Evolutionary conservation across 1,139 yeast genomes (phyloP).

Genomic region (Magnusiomyces fungicola): DNA sequence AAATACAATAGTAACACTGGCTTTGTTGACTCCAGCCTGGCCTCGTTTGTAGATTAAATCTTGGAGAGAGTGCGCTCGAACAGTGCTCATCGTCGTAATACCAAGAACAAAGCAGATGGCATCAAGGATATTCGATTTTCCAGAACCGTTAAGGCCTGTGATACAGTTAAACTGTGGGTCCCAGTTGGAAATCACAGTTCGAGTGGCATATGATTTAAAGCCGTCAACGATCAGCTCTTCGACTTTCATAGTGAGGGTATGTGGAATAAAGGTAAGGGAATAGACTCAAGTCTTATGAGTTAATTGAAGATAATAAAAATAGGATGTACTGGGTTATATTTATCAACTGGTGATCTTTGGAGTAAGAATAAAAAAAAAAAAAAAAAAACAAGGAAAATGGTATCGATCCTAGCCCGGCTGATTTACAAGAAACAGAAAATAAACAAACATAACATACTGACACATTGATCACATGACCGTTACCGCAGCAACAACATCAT

Average conservation of each 20-base stretch:
- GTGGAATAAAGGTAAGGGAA: too few relatives aligned
- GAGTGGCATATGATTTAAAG: conserved; percentile 93
- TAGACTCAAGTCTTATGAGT: too few relatives aligned
- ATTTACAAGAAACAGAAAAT: too few relatives aligned
- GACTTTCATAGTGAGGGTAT: conserved; percentile 55
- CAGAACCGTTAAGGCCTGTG: conserved; percentile 96
- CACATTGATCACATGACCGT: too few relatives aligned
- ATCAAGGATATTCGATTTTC: conserved; percentile 90
- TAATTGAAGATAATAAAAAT: not conserved
- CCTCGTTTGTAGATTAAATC: conserved; percentile 95
- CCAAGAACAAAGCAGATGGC: conserved; percentile 98
- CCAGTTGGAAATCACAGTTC: conserved; percentile 95
- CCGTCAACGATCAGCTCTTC: conserved; percentile 96
- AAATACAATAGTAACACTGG: conserved; percentile 92
- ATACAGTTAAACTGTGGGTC: conserved; percentile 95
- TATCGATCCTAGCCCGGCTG: too few relatives aligned
- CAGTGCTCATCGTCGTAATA: conserved; percentile 87
- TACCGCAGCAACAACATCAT: too few relatives aligned
- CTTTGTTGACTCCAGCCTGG: conserved; percentile 96
- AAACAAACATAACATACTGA: too few relatives aligned
- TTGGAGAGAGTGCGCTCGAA: conserved; percentile 86
- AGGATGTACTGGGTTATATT: not conserved
- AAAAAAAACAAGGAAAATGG: too few relatives aligned
- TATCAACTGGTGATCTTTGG: not conserved
- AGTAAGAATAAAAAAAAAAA: not conserved